phyloP scores from a whole-genome alignment of 2,329 filamentous ascomycete genomes.

The Xylariaceae sp. region DNA sequence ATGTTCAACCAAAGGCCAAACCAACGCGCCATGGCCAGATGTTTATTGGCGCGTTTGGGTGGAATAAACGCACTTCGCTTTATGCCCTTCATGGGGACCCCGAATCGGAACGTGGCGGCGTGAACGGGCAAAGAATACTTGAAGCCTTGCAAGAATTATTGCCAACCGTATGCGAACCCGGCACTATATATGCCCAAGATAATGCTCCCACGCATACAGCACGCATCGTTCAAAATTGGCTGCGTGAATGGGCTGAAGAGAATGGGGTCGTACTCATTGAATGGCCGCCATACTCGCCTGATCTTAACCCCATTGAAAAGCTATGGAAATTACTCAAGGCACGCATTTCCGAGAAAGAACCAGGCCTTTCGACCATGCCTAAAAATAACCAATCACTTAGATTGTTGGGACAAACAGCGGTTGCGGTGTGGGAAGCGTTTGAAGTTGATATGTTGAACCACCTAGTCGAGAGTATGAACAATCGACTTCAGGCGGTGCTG shows the following conservation, averaged over 20 bases:
- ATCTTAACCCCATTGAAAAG: background rate
- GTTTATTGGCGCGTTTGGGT: background rate
- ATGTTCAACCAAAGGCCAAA: no score
- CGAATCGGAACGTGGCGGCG: background rate
- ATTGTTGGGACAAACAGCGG: background rate
- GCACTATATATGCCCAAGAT: background rate
- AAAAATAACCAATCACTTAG: background rate
- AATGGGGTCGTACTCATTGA: no score
- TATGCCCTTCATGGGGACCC: background rate
- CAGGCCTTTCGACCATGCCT: constrained; percentile 1
- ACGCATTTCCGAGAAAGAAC: background rate
- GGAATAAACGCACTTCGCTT: background rate
- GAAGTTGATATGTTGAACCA: background rate
- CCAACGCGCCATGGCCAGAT: no score
- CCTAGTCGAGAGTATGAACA: background rate
- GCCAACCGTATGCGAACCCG: background rate
- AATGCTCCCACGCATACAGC: background rate
- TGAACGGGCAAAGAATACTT: background rate
- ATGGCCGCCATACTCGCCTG: no score
- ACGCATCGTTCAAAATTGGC: no score
- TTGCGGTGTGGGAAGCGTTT: background rate
- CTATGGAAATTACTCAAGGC: background rate
- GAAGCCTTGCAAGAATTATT: background rate
- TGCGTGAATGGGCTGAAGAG: no score
- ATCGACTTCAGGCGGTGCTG: background rate